A percentile compares a stretch with the other conserved stretches of the same genome.
Conservation (phyloP, 2,329 filamentous ascomycete species). For the Ophiosphaerella korrae region DNA sequence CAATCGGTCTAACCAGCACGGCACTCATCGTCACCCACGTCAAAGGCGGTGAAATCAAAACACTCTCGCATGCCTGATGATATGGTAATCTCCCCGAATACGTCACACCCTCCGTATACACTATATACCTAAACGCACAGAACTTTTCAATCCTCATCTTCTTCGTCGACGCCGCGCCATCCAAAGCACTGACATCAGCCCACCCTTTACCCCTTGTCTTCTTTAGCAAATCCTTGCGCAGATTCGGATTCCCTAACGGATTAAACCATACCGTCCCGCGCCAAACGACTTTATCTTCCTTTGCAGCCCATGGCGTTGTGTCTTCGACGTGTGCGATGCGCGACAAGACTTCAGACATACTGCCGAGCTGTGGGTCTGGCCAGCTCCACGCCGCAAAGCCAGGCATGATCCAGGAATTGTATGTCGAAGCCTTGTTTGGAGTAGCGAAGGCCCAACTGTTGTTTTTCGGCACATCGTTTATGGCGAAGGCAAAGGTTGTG, state of each 20-base stretch:
- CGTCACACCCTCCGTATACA: slow-evolving; percentile 29
- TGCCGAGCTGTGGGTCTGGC: slow-evolving; percentile 8
- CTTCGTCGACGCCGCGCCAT: slow-evolving; percentile 1
- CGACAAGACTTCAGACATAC: slow-evolving; percentile 12
- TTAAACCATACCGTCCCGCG: slow-evolving; percentile 30
- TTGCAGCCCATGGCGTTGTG: slow-evolving; percentile 9
- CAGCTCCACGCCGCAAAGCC: slow-evolving; percentile 26
- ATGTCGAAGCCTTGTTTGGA: slow-evolving; percentile 13
- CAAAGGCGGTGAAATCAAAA: slow-evolving; percentile 19
- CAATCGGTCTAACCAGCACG: slow-evolving; percentile 15
- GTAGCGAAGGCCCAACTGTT: slow-evolving; percentile 21
- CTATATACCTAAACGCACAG: slow-evolving; percentile 22
- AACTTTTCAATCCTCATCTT: slow-evolving; percentile 19
- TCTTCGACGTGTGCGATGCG: slow-evolving; percentile 13
- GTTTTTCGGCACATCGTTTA: slow-evolving; percentile 26
- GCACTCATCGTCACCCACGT: slow-evolving; percentile 18
- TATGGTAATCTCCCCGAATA: slow-evolving; percentile 25
- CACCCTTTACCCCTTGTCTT: slow-evolving; percentile 17
- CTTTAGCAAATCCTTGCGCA: slow-evolving; percentile 25
- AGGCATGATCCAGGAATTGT: slow-evolving; percentile 28
- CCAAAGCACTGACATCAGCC: slow-evolving; percentile 25
- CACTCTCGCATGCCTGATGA: slow-evolving; percentile 25
- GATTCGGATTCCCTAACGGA: slow-evolving; percentile 15
- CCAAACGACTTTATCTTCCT: slow-evolving; percentile 25
- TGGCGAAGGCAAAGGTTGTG: slow-evolving; percentile 21